Evolutionary conservation across 345 rosid genomes (phyloP), one percentile per base, ranked within the genome.

Genomic region (Gossypium anomalum): DNA sequence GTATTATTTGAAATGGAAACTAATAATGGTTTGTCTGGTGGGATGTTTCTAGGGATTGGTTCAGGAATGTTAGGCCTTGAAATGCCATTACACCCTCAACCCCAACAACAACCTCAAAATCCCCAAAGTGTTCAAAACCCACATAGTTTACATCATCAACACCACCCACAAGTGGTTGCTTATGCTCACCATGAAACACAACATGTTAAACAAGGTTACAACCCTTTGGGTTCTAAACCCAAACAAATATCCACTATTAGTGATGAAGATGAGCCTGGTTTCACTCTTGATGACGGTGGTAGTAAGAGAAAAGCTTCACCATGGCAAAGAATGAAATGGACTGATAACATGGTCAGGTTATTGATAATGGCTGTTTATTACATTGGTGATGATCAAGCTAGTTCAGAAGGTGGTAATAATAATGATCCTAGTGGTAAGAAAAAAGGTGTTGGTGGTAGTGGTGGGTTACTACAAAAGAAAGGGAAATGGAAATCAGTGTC

Each of bases 281-380:
- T 83, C 22, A 52, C 81, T 76, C 88, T 83, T 0, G 97, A 92
- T 22, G 76, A 77, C 52, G 78, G 77, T 3, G 86, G 87, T 63
- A 87, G 84, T 11, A 88, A 85, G 78, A 87, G 85, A 34, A 90
- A 86, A 71, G 7, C 80, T 2, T 92, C 97, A 38, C 97, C 85
- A 1, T 95, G 99, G 99, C 98, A 95, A 66, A 86, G 99, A 68
- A 95, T 95, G 98, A 95, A 95, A 79, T 95, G 99, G 98, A 95
- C 97, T 25, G 98, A 93, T 65, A 75, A 74, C 57, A 95, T 95
- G 99, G 99, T 95, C 34, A 86, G 82, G 80, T 82, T 95, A 17
- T 80, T 95, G 38, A 87, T 95, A 59, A 87, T 89, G 94, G 98
- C 97, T 0, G 99, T 95, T 0, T 90, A 83, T 78, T 95, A 93